These are phyloP conservation scores for Saccharomyces hybrid DNA, from an alignment of 1,139 yeast genomes.

Conservation along the genomic window DNA sequence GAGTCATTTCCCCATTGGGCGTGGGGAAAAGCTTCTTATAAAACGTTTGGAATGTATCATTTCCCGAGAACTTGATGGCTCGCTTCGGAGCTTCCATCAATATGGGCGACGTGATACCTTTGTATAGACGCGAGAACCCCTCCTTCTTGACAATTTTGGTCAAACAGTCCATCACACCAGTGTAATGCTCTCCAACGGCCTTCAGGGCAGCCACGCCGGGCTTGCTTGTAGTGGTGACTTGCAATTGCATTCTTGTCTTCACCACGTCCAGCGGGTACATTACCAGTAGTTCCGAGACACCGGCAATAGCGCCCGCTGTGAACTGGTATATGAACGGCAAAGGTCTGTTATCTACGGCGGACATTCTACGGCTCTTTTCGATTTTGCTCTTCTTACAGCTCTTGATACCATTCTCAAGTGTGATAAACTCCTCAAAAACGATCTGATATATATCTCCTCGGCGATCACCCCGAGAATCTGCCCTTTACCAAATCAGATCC, in stretches of 20 bases:
- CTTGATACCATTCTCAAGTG: neutral
- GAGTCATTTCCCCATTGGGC: slow-evolving; percentile 64
- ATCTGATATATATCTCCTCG: neutral
- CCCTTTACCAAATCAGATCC: neutral
- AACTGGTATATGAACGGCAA: slow-evolving; percentile 54
- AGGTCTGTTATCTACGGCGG: slow-evolving; percentile 1
- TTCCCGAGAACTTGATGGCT: slow-evolving; percentile 97
- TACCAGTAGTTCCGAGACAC: slow-evolving; percentile 91
- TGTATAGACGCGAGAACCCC: slow-evolving; percentile 75
- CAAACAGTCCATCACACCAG: slow-evolving; percentile 78
- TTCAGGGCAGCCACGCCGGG: slow-evolving; percentile 35
- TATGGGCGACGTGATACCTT: slow-evolving; percentile 93
- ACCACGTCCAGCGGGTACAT: slow-evolving; percentile 98
- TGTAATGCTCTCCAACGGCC: slow-evolving; percentile 48
- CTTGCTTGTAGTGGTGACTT: slow-evolving; percentile 42
- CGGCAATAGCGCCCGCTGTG: slow-evolving; percentile 93
- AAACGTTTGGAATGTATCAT: slow-evolving; percentile 91
- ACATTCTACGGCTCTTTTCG: neutral
- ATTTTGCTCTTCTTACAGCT: neutral
- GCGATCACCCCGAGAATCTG: neutral
- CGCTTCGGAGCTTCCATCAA: slow-evolving; percentile 98
- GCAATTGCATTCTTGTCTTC: slow-evolving; percentile 93
- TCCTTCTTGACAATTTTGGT: slow-evolving; percentile 77
- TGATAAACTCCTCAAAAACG: neutral
- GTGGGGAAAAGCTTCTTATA: slow-evolving; percentile 53